Conservation (phyloP, 805 yeast species). For the Zygosaccharomyces gambellarensis region DNA sequence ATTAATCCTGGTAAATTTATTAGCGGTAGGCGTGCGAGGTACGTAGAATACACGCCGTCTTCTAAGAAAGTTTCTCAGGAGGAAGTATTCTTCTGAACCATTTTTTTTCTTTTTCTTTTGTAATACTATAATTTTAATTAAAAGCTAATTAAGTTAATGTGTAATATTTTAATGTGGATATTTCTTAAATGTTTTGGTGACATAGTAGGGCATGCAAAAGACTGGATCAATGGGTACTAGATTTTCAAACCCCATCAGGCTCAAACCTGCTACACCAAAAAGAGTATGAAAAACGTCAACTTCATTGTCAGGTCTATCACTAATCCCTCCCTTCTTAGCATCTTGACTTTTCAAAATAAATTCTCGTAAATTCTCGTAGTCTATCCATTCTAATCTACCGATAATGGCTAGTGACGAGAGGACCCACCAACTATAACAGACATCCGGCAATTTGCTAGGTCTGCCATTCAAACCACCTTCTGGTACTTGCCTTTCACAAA, state of each 20-base stretch:
- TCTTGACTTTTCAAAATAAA: slow-evolving; percentile 82
- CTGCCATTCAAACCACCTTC: slow-evolving; percentile 94
- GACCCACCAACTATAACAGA: slow-evolving; percentile 99
- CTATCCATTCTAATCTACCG: slow-evolving; percentile 70
- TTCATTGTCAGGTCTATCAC: slow-evolving; percentile 87
- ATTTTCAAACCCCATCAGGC: slow-evolving; percentile 60
- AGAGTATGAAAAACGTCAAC: slow-evolving; percentile 91
- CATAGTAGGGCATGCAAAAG: slow-evolving; percentile 67
- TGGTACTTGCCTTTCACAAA: slow-evolving; percentile 79
- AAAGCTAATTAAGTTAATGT: neutral
- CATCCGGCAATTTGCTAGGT: slow-evolving; percentile 93
- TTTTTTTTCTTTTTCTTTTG: neutral
- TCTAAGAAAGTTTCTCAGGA: slow-evolving; percentile 47
- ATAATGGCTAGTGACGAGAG: slow-evolving; percentile 68
- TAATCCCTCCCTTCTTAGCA: slow-evolving; percentile 73
- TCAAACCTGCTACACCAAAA: slow-evolving; percentile 85
- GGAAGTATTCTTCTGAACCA: slow-evolving; percentile 39
- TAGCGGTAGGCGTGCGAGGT: slow-evolving; percentile 48
- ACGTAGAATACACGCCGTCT: slow-evolving; percentile 69
- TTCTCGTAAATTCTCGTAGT: slow-evolving; percentile 49
- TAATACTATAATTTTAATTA: neutral
- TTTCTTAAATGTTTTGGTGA: slow-evolving; percentile 35
- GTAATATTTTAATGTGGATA: slow-evolving; percentile 31
- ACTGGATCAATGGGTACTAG: slow-evolving; percentile 73
- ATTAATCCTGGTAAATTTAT: slow-evolving; percentile 63